Percentiles rank a stretch among this genome's conserved stretches.
These are phyloP conservation scores for Penicillium flavigenum DNA, from an alignment of 495 filamentous ascomycete species.

Conservation along the genomic window DNA sequence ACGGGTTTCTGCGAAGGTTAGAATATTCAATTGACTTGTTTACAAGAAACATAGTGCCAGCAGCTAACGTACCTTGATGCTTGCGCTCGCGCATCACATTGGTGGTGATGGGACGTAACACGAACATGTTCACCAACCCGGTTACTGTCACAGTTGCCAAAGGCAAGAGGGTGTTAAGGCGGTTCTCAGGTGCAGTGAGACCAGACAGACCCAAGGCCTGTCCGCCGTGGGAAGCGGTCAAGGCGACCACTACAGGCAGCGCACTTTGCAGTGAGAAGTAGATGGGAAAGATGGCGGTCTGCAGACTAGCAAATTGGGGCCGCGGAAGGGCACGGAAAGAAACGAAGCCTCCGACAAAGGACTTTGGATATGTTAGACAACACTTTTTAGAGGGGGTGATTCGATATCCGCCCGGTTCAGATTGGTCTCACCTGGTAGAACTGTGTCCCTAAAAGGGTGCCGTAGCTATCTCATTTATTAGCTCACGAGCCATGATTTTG, in stretches of 20 bases:
- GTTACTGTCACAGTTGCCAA: conserved; percentile 62
- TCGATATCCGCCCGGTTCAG: not conserved
- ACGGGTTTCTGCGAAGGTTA: conserved; percentile 54
- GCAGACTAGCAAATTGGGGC: conserved; percentile 76
- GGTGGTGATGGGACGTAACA: conserved; percentile 70
- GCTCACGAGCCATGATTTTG: not conserved
- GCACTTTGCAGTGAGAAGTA: conserved; percentile 83
- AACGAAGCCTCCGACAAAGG: conserved; percentile 75
- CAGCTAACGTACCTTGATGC: conserved; percentile 59
- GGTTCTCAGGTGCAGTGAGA: conserved; percentile 54
- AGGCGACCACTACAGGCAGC: conserved; percentile 67
- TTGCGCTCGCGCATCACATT: conserved; percentile 71
- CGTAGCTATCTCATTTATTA: conserved; percentile 56
- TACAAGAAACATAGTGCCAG: not conserved
- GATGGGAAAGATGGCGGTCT: conserved; percentile 74
- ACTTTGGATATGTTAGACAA: conserved; percentile 40
- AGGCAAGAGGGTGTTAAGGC: conserved; percentile 60
- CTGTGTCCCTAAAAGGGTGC: conserved; percentile 73
- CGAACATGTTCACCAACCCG: conserved; percentile 62
- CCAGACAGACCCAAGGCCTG: conserved; percentile 50
- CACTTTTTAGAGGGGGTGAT: not conserved
- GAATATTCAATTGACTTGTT: conserved; percentile 2
- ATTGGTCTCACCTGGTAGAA: conserved; percentile 66
- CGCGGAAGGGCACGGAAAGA: conserved; percentile 73
- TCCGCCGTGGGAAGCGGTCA: conserved; percentile 69